Evolutionary conservation across 495 filamentous ascomycete genomes (phyloP), one percentile per base, ranked within the genome.

Genomic region (Penicillium manginii): DNA sequence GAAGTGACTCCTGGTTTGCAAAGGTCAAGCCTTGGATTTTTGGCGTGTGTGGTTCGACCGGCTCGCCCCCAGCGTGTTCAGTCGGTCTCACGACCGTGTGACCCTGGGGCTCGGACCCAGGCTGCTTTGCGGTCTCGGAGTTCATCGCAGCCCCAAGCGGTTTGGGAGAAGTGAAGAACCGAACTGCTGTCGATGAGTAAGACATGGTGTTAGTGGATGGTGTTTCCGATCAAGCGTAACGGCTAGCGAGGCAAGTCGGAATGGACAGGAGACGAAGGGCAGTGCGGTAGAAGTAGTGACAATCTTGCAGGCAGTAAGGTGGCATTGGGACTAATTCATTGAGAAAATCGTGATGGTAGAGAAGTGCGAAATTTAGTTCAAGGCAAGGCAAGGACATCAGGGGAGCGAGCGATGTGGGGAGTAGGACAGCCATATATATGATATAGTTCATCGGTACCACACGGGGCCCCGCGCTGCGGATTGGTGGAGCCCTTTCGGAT

Each of bases 231-330:
- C 77, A 91, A 69, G 82, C 81, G 79, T 91, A 90, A 52, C 88
- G 79, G 65, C 87, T 86, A 57, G 89, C 89, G 65, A 94, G 84
- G 63, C 76, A 81, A 57, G 89, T 93, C 70, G 84, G 80, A 55
- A 96, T 88, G 59, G 88, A 92, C 39, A 93, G 78, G 71, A 92
- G 85, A 79, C 88, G 89, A 73, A 94, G 76, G 63, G 90, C 88
- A 67, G 85, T 93, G 80, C 89, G 89, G 81, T 90, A 92, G 81
- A 96, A 96, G 73, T 93, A 94, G 71, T 94, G 91, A 69, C 90
- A 96, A 71, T 96, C 89, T 81, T 94, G 89, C 48, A 89, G 79
- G 73, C 78, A 96, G 72, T 92, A 94, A 59, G 82, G 75, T 77
- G 90, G 90, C 90, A 93, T 94, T 66, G 71, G 68, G 59, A 58